Conservation (phyloP, 2,329 filamentous ascomycete genomes). For the Colletotrichum spinosum region DNA sequence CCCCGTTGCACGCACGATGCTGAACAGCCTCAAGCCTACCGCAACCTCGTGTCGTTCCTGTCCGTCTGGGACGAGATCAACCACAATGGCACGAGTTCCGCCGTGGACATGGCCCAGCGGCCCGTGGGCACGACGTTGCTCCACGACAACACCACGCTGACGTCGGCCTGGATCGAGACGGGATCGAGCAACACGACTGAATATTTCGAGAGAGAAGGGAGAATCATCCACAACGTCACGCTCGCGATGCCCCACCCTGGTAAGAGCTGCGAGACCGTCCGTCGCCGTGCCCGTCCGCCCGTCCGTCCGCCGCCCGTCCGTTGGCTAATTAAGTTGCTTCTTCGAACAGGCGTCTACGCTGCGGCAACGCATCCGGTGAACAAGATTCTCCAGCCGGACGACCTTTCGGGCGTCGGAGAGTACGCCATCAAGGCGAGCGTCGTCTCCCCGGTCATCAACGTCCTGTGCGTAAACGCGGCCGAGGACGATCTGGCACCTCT, state of each 20-base stretch:
- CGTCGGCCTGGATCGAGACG: constrained; percentile 75
- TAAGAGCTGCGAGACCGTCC: not conserved
- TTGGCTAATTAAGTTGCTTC: not conserved
- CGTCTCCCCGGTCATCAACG: constrained; percentile 77
- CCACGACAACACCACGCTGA: constrained; percentile 79
- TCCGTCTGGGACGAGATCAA: constrained; percentile 64
- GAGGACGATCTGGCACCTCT: constrained; percentile 70
- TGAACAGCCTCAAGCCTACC: constrained; percentile 59
- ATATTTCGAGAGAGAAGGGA: constrained; percentile 59
- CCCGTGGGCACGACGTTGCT: constrained; percentile 72
- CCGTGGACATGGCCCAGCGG: constrained; percentile 57
- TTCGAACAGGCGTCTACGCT: constrained; percentile 63
- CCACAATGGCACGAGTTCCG: constrained; percentile 54
- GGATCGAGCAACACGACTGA: constrained; percentile 63
- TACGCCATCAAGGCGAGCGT: constrained; percentile 77
- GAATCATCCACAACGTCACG: constrained; percentile 80
- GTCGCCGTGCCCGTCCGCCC: not conserved
- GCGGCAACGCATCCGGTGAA: constrained; percentile 73
- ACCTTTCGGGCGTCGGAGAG: constrained; percentile 73
- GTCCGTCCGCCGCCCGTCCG: too few relatives aligned
- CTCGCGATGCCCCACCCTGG: constrained; percentile 81
- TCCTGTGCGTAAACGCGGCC: constrained; percentile 77
- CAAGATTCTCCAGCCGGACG: constrained; percentile 75
- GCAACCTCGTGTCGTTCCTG: constrained; percentile 75
- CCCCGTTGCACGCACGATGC: not conserved